Base-by-base conservation (phyloP, 805 yeast genomes). In the Saccharomycopsis microspora region DNA sequence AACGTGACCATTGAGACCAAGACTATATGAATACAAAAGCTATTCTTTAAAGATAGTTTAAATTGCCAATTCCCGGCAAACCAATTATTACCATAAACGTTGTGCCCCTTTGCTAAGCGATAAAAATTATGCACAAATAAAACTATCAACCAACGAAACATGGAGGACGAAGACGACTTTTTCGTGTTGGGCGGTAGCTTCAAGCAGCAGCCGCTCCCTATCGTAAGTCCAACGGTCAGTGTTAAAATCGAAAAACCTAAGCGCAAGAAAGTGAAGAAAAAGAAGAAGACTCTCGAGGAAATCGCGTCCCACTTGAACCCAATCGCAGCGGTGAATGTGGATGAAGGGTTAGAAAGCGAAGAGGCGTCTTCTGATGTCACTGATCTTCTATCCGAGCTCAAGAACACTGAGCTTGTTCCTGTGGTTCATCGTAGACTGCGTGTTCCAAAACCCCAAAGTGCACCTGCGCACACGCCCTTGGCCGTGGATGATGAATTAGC, bases 141-240 rank as follows among this genome's bases (percentile, higher is more conserved):
- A 19, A 19, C 19, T 19, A 19, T 19, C 19, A 2, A 19, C 19
- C 19, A 19, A 19, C 10, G n/a, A 34, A 10, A n/a, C 10, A n/a
- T 34, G 32, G 43, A 38, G 32, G 51, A 46, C 37, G 55, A 46
- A 7, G 48, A 44, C 37, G 49, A 39, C 27, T 45, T 52, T 34
- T 49, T 45, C 42, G 43, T 46, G 32, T 33, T 49, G 34, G 45
- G 39, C 19, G 35, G 33, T 9, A 29, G n/a, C 6, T n/a, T n/a
- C 5, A 28, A 9, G 19, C 19, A 27, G 29, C 38, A 31, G 3
- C 35, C 11, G 41, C 6, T 39, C 19, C 29, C 11, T 5, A 29
- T 7, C 7, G 28, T 19, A 27, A 3, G 28, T 5, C 40, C 32
- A 5, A 33, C 36, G 6, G 32, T 40, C 27, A 43, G 28, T 4